Evolutionary conservation across 768 basidiomycete genomes (phyloP).

Genomic region (Amanita polypyramis): DNA sequence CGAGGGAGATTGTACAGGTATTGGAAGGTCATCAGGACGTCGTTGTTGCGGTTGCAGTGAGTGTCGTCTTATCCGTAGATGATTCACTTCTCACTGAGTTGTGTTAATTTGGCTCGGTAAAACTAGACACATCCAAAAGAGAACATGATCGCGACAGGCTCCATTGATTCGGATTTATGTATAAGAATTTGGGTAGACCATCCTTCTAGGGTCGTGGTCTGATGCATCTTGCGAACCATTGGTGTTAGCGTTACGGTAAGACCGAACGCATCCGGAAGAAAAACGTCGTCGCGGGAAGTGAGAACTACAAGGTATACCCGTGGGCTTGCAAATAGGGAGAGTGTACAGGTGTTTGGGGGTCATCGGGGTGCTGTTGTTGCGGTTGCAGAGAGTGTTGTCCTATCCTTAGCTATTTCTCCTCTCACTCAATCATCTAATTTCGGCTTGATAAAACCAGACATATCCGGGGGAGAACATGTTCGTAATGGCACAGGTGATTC

Average conservation of each 20-base stretch:
- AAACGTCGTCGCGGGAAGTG: slow-evolving; percentile 85
- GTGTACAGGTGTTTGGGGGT: slow-evolving; percentile 71
- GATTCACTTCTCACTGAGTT: slow-evolving; percentile 7
- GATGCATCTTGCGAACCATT: not conserved
- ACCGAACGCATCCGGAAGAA: too few species aligned
- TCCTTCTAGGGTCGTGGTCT: not conserved
- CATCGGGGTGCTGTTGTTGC: slow-evolving; percentile 78
- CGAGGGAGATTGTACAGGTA: slow-evolving; percentile 73
- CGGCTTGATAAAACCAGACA: slow-evolving; percentile 34
- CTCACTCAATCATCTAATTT: too few species aligned
- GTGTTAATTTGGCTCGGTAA: slow-evolving; percentile 7
- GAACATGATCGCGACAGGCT: slow-evolving; percentile 83
- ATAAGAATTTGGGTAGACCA: slow-evolving; percentile 76
- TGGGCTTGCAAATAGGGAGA: slow-evolving; percentile 87
- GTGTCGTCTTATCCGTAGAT: slow-evolving; percentile 12
- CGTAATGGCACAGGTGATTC: too few species aligned
- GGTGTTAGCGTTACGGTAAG: too few species aligned
- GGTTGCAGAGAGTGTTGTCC: slow-evolving; percentile 44
- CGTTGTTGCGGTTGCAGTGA: slow-evolving; percentile 73
- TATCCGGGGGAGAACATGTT: slow-evolving; percentile 84
- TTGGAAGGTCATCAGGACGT: slow-evolving; percentile 71
- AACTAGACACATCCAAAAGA: slow-evolving; percentile 72
- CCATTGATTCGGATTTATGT: slow-evolving; percentile 73
- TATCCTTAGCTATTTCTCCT: slow-evolving; percentile 6
- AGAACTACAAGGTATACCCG: slow-evolving; percentile 81